Evolutionary conservation across 768 basidiomycete species (phyloP), one percentile per base, ranked within the genome.

Genomic region (Antrodiella citrinella): DNA sequence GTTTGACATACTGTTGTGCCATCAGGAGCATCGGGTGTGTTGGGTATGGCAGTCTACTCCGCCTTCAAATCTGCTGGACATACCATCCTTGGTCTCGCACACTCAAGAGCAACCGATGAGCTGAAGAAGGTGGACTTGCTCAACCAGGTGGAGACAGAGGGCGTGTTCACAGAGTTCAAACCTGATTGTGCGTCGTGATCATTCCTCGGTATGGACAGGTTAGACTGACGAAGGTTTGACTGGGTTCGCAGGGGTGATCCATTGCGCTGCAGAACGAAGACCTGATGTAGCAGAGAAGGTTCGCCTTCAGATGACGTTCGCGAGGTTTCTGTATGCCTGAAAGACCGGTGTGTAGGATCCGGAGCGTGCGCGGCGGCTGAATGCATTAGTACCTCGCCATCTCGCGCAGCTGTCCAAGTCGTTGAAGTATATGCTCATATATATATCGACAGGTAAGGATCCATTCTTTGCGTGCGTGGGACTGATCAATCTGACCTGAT

Each of bases 201-300:
- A 43, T 7, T 10, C 10, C n/a, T 22, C 41, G 41, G 18, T 43
- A 43, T 5, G 21, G n/a, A 43, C 26, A 19, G 10, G 11, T 50
- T 47, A n/a, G n/a, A n/a, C n/a, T n/a, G n/a, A n/a, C n/a, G n/a
- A n/a, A n/a, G n/a, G n/a, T n/a, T n/a, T n/a, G n/a, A n/a, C n/a
- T n/a, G n/a, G n/a, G n/a, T n/a, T n/a, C n/a, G 58, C 61, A 86
- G 84, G 86, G 82, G 81, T 97, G 35, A 82, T 98, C 13, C 95
- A 98, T 62, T 96, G 93, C 60, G 95, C 95, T 12, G 95, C 95
- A 2, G 94, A 98, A 68, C 70, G 95, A 53, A 72, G 93, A 41
- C 92, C 94, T 3, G 93, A 97, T 62, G 87, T 91, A 11, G 93
- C 91, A 50, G 91, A 95, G 65, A 86, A 86, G 71, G 92, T 88